Evolutionary conservation across 140 eudicot genomes (phyloP).

Genomic region (Senecio squalidus): DNA sequence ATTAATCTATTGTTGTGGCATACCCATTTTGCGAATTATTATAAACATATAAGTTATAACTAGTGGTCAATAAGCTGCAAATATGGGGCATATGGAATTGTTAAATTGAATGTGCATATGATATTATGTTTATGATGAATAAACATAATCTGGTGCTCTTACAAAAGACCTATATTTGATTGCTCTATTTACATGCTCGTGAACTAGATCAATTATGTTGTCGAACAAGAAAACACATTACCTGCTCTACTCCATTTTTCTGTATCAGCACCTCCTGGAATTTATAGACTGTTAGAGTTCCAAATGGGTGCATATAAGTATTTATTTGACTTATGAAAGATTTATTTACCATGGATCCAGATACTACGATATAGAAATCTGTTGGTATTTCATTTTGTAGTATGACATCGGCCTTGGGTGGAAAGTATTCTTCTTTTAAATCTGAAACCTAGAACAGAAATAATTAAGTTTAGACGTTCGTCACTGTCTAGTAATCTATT

Average conservation of each 20-base stretch:
- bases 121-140: neutral
- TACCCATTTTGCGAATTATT: neutral
- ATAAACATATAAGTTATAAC: neutral
- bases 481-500: no score
- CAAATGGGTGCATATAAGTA: neutral
- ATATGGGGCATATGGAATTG: slow-evolving; percentile 1
- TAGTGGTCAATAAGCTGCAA: neutral
- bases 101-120: neutral
- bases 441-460: no score
- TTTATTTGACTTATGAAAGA: neutral
- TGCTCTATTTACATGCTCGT: neutral
- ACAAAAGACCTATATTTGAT: neutral
- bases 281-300: slow-evolving; percentile 28
- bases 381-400: no score
- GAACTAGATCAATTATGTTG: slow-evolving; percentile 3
- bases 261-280: slow-evolving; percentile 65
- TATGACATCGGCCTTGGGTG: slow-evolving; percentile 90
- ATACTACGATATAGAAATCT: no score
- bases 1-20: slow-evolving; percentile 6
- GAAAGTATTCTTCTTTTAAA: no score
- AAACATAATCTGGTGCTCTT: neutral
- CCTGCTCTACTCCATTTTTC: slow-evolving; percentile 80
- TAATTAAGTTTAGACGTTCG: no score
- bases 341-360: slow-evolving; percentile 69
- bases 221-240: slow-evolving; percentile 17